Percentiles rank a stretch among this genome's conserved stretches.
These are phyloP conservation scores for Niebla homalea DNA, from an alignment of 495 filamentous ascomycete genomes.

Conservation along the genomic window DNA sequence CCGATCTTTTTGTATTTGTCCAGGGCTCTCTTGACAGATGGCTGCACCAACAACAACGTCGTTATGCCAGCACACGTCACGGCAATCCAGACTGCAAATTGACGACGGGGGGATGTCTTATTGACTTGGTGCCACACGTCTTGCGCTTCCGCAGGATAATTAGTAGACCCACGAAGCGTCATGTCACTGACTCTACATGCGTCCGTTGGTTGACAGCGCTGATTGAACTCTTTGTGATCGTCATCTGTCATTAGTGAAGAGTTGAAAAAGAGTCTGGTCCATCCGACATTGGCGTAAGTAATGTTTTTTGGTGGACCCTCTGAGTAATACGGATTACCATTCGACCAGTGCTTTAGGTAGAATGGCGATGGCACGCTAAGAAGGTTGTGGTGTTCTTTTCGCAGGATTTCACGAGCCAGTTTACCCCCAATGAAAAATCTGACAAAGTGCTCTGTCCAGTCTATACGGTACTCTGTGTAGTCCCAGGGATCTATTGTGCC, in stretches of 20 bases:
- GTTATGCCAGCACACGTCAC: background rate
- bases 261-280: conserved; percentile 30
- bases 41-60: background rate
- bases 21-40: background rate
- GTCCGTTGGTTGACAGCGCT: conserved; percentile 16
- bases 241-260: conserved; percentile 21
- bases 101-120: background rate
- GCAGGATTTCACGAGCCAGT: conserved; percentile 12
- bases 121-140: conserved; percentile 16
- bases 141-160: conserved; percentile 14
- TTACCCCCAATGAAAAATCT: conserved; percentile 22
- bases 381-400: conserved; percentile 12
- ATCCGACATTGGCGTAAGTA: conserved; percentile 24
- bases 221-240: conserved; percentile 15
- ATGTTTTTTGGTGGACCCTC: conserved; percentile 22
- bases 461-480: conserved; percentile 25
- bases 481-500: conserved; percentile 20
- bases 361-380: conserved; percentile 21
- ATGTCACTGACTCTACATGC: conserved; percentile 24
- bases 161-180: conserved; percentile 21
- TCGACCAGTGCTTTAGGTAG: conserved; percentile 29
- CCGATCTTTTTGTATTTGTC: background rate
- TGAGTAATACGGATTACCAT: conserved; percentile 22
- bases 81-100: background rate
- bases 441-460: conserved; percentile 25